These are phyloP conservation scores for Metschnikowia kunwiensis DNA, from an alignment of 805 yeast species.

Conservation along the genomic window DNA sequence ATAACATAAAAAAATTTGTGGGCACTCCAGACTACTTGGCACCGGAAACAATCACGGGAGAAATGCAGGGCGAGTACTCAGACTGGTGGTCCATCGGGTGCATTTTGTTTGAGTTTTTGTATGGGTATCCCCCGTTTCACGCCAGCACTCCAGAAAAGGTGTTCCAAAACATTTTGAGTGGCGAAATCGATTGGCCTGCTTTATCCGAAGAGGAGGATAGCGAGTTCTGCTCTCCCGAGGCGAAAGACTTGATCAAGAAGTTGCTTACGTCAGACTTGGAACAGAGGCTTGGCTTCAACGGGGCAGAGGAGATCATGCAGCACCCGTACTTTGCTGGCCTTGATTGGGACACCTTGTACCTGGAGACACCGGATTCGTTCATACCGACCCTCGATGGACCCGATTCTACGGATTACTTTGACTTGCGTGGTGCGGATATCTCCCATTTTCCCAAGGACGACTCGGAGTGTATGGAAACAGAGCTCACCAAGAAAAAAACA, in stretches of 20 bases:
- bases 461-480: conserved; percentile 16
- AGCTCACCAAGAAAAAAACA: conserved; percentile 48
- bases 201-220: conserved; percentile 51
- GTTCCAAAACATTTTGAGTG: conserved; percentile 72
- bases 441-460: conserved; percentile 55
- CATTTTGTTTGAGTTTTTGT: conserved; percentile 83
- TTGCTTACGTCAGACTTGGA: conserved; percentile 63
- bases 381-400: conserved; percentile 78
- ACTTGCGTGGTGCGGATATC: conserved; percentile 79
- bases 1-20: conserved; percentile 63
- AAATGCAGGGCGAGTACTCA: conserved; percentile 77
- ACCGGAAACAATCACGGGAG: conserved; percentile 89
- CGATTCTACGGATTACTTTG: conserved; percentile 88
- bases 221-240: conserved; percentile 56
- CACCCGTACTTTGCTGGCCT: conserved; percentile 77
- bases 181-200: conserved; percentile 82
- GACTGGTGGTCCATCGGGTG: conserved; percentile 99
- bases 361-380: conserved; percentile 68
- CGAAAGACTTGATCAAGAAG: conserved; percentile 67
- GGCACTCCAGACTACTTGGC: conserved; percentile 98
- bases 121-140: conserved; percentile 95
- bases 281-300: conserved; percentile 71
- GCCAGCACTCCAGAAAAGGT: conserved; percentile 76
- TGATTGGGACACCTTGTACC: conserved; percentile 71
- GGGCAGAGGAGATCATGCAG: conserved; percentile 70